Base-by-base conservation (phyloP, 2,329 filamentous ascomycete genomes). In the Xylariales sp. region DNA sequence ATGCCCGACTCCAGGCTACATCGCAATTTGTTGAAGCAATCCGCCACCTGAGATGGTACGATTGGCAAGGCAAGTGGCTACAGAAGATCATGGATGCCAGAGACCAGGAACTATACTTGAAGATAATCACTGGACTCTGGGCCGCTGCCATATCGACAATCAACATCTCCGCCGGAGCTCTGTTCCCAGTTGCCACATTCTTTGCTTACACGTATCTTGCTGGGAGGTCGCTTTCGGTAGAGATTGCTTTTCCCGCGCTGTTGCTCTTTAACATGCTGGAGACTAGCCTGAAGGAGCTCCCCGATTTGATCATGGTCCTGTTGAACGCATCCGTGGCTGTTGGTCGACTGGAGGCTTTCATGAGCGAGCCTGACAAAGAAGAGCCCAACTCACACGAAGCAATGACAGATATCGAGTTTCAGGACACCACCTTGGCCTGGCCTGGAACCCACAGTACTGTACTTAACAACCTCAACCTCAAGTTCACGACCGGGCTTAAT, bases 1-100 rank as follows among this genome's bases (percentile, higher is more conserved):
- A 95, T 57, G 68, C 73, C 18, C 85, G 90, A 50, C 73, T 94
- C 1, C 86, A 95, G 54, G 78, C 85, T 4, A 87, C 88, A 1
- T 83, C 84, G 2, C 88, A 95, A 55, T 93, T 94, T 45, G 86
- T 95, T 38, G 88, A 94, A 60, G 82, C 86, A 0, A 88, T 93
- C 42, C 78, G 88, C 3, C 86, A 91, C 55, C 66, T 89, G 16
- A 76, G 85, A 25, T 89, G 84, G 83, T 89, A 90, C 54, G 84
- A 84, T 31, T 93, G 86, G 86, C 85, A 91, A 60, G 74, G 78
- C 40, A 74, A 80, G 39, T 91, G 86, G 86, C 70, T 89, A 8
- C 68, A 68, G 2, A 74, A 77, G 25, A 85, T 90, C 43, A 76
- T 88, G 67, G 70, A 78, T 37, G 76, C 82, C 6, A 74, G 86